Evolutionary conservation across 148 eudicot genomes (phyloP).

Genomic region (Rhododendron williamsianum): DNA sequence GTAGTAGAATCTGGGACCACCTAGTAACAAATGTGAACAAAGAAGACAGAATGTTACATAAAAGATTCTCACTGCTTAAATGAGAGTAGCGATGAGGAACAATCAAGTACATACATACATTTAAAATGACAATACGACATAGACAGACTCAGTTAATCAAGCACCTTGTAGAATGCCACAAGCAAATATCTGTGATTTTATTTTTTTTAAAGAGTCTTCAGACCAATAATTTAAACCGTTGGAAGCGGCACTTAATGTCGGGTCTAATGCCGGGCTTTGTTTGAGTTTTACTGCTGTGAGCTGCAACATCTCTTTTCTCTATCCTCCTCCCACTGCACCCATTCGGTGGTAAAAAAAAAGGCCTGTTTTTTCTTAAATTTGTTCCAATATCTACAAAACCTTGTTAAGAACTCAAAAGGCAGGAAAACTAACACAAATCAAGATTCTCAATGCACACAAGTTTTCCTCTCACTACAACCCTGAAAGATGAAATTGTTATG

Average conservation of each 20-base stretch:
- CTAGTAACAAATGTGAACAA: constrained; percentile 1
- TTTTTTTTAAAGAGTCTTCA: neutral
- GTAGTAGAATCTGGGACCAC: neutral
- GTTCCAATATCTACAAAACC: neutral
- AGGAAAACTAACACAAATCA: neutral
- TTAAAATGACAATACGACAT: neutral
- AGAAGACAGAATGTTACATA: neutral
- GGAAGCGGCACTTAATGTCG: neutral
- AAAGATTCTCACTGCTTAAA: neutral
- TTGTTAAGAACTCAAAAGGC: neutral
- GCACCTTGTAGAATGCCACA: neutral
- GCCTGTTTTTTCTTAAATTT: neutral
- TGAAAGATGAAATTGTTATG: neutral
- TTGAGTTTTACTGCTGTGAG: neutral
- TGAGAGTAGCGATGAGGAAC: neutral
- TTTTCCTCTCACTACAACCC: neutral
- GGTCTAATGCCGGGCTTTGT: neutral
- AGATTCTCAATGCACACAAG: neutral
- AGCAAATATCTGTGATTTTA: neutral
- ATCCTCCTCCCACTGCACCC: neutral
- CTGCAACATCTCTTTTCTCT: neutral
- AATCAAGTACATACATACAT: neutral
- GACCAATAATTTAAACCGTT: neutral
- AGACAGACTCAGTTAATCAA: neutral
- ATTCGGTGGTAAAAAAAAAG: neutral